Conservation (phyloP, 192 early-diverging fungal genomes). For the Backusella circina region DNA sequence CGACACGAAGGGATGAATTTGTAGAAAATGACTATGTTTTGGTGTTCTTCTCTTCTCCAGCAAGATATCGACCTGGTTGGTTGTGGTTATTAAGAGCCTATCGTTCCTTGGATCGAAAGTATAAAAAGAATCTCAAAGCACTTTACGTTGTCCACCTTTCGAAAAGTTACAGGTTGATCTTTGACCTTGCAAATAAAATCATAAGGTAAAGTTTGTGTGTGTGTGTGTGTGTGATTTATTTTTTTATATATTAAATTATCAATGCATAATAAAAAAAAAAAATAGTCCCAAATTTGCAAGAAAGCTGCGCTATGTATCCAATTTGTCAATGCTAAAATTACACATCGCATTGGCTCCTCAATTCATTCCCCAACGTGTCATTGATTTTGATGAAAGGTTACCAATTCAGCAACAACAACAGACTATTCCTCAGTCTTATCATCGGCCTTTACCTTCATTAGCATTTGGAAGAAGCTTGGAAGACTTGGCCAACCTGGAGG, state of each 20-base stretch:
- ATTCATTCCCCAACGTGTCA: conserved; percentile 68
- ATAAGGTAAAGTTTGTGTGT: conserved; percentile 60
- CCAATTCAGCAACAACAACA: neutral
- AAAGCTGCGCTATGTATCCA: conserved; percentile 81
- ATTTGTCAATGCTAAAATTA: conserved; percentile 59
- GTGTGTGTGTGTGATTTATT: neutral
- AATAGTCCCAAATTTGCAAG: conserved; percentile 85
- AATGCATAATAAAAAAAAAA: too few species aligned
- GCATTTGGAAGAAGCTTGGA: conserved; percentile 78
- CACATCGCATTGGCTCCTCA: conserved; percentile 72
- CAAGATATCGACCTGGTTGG: conserved; percentile 75
- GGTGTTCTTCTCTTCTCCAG: conserved; percentile 81
- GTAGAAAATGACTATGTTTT: conserved; percentile 91
- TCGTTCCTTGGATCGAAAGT: conserved; percentile 74
- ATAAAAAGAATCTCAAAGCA: conserved; percentile 93
- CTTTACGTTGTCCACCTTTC: conserved; percentile 93
- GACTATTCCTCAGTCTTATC: neutral
- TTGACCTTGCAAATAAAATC: conserved; percentile 83
- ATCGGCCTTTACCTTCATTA: neutral
- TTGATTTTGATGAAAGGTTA: conserved; percentile 41
- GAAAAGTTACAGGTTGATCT: conserved; percentile 72
- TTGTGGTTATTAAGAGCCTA: conserved; percentile 86
- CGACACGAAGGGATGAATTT: conserved; percentile 66
- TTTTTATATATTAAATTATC: too few species aligned
- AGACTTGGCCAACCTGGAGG: conserved; percentile 32